A percentile compares a stretch with the other conserved stretches of the same genome.
phyloP scores from a whole-genome alignment of 192 early-diverging fungal species.

The Umbelopsis vinacea region DNA sequence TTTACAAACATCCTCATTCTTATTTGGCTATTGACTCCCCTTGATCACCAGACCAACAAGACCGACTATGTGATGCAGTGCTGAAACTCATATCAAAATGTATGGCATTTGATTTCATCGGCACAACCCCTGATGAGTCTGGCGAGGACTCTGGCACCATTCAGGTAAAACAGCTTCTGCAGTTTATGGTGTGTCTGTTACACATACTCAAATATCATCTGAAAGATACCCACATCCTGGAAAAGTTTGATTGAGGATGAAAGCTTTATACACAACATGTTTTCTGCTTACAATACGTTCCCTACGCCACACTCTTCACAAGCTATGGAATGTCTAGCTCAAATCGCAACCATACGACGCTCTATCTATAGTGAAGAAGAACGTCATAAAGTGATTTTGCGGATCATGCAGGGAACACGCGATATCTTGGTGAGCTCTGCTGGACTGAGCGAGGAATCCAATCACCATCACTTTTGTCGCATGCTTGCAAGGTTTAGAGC shows the following conservation, averaged over 20 bases:
- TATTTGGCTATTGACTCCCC: not conserved
- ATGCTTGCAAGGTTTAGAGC: slow-evolving; percentile 81
- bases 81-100: slow-evolving; percentile 70
- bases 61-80: slow-evolving; percentile 49
- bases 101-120: slow-evolving; percentile 83
- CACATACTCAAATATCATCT: slow-evolving; percentile 18
- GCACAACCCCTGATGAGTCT: slow-evolving; percentile 76
- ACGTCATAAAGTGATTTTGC: slow-evolving; percentile 67
- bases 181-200: not conserved
- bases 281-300: slow-evolving; percentile 66
- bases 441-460: slow-evolving; percentile 74
- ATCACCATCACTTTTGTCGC: slow-evolving; percentile 87
- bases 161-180: slow-evolving; percentile 46
- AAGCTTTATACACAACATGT: slow-evolving; percentile 72
- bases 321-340: slow-evolving; percentile 81
- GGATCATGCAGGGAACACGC: slow-evolving; percentile 70
- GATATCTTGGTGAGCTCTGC: slow-evolving; percentile 65
- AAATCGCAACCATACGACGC: slow-evolving; percentile 79
- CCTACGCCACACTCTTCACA: slow-evolving; percentile 60
- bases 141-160: slow-evolving; percentile 75
- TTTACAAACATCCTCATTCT: not conserved
- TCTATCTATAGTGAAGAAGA: slow-evolving; percentile 85
- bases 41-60: slow-evolving; percentile 40
- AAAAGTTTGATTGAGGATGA: slow-evolving; percentile 72
- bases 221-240: slow-evolving; percentile 81